Conservation (phyloP, 495 filamentous ascomycete species). For the Emericellopsis terricola region DNA sequence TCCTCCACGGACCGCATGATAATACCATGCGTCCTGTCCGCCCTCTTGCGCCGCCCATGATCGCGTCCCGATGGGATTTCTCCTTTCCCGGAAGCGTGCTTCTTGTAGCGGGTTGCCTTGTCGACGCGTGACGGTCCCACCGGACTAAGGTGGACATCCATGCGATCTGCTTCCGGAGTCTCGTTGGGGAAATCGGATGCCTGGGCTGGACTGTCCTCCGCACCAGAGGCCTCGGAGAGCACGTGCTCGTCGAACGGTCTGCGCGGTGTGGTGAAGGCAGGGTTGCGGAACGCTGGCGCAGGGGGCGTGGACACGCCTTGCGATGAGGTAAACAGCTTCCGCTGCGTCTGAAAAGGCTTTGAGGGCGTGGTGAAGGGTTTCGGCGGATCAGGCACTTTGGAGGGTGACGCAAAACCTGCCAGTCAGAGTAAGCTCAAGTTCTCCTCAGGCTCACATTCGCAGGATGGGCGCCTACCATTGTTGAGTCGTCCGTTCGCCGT, state of each 20-base stretch:
- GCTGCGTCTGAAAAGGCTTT: slow-evolving; percentile 12
- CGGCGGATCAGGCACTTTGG: slow-evolving; percentile 5
- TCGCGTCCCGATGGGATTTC: slow-evolving; percentile 18
- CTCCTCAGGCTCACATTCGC: too few relatives aligned
- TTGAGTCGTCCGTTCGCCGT: slow-evolving; percentile 4
- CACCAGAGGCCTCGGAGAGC: slow-evolving; percentile 49
- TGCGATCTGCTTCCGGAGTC: slow-evolving; percentile 22
- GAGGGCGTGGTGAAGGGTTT: slow-evolving; percentile 16
- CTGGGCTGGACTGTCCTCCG: slow-evolving; percentile 66
- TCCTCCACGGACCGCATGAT: slow-evolving; percentile 20
- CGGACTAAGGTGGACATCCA: slow-evolving; percentile 7
- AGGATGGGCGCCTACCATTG: too few relatives aligned
- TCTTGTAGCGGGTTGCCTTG: slow-evolving; percentile 20
- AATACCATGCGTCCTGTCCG: slow-evolving; percentile 22
- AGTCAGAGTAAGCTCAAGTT: too few relatives aligned
- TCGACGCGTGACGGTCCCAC: slow-evolving; percentile 16
- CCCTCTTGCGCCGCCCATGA: slow-evolving; percentile 23
- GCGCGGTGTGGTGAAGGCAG: slow-evolving; percentile 64
- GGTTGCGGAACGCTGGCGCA: slow-evolving; percentile 40
- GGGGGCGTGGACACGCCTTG: slow-evolving; percentile 9
- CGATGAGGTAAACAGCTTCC: slow-evolving; percentile 19
- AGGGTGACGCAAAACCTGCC: slow-evolving; percentile 13
- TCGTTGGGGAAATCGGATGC: slow-evolving; percentile 42
- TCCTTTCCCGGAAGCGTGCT: slow-evolving; percentile 26
- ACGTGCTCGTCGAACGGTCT: slow-evolving; percentile 44